phyloP scores from a whole-genome alignment of 306 rosid genomes.

The Prunus padus region DNA sequence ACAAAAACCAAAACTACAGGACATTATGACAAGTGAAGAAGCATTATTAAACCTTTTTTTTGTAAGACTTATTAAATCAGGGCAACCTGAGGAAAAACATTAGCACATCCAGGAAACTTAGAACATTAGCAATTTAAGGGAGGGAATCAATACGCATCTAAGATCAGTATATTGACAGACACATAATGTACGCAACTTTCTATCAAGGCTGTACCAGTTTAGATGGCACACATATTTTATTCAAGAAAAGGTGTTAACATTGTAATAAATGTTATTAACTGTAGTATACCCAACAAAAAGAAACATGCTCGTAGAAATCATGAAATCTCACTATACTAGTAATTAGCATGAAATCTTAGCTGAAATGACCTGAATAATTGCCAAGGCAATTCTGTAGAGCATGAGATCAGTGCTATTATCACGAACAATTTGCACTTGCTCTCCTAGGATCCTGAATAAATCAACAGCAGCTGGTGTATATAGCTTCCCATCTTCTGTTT shows the following conservation, averaged over 20 bases:
- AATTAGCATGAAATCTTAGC: slow-evolving; percentile 9
- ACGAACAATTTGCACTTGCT: slow-evolving; percentile 96
- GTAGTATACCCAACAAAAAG: neutral
- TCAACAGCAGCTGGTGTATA: slow-evolving; percentile 99
- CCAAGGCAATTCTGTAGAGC: slow-evolving; percentile 89
- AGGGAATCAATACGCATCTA: neutral
- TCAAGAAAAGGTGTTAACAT: neutral
- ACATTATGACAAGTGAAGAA: neutral
- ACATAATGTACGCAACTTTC: neutral
- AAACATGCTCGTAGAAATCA: neutral
- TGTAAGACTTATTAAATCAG: too few relatives aligned
- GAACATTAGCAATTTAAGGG: too few relatives aligned
- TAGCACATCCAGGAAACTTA: neutral
- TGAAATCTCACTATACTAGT: slow-evolving; percentile 5
- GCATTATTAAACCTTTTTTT: neutral
- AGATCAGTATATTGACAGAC: slow-evolving; percentile 3
- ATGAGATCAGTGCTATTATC: slow-evolving; percentile 96
- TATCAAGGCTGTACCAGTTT: slow-evolving; percentile 2
- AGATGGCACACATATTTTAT: neutral
- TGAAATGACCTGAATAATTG: slow-evolving; percentile 82
- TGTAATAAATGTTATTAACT: neutral
- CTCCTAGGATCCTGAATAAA: slow-evolving; percentile 95
- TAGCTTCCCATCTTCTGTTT: slow-evolving; percentile 93
- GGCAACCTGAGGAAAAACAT: neutral
- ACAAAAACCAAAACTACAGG: neutral